Evolutionary conservation across 139 green algal genomes (phyloP).

Genomic region (Chlamydomonas schloesseri): DNA sequence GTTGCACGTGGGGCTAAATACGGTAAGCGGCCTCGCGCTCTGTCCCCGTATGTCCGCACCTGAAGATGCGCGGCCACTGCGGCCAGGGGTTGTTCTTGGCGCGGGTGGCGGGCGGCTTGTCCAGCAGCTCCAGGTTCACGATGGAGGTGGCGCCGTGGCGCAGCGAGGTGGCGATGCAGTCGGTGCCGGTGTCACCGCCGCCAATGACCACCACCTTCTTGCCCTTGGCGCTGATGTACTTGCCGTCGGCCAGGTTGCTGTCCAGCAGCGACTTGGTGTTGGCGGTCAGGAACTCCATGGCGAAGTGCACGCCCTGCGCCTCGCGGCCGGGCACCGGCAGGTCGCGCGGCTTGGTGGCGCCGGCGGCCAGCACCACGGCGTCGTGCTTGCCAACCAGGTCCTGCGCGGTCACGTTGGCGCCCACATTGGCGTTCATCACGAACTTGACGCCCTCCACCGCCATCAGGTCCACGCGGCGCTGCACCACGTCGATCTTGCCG

Average conservation of each 20-base stretch:
- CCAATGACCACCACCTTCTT: slow-evolving; percentile 98
- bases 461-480: slow-evolving; percentile 97
- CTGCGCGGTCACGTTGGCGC: slow-evolving; percentile 70
- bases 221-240: slow-evolving; percentile 87
- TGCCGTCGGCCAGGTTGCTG: slow-evolving; percentile 77
- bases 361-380: slow-evolving; percentile 90
- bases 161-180: slow-evolving; percentile 97
- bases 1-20: too few species aligned
- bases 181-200: slow-evolving; percentile 96
- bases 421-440: slow-evolving; percentile 84
- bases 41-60: too few species aligned
- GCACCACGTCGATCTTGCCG: slow-evolving; percentile 92
- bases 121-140: slow-evolving; percentile 96
- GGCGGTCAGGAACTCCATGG: slow-evolving; percentile 96
- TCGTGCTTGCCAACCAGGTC: slow-evolving; percentile 75
- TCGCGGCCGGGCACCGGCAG: slow-evolving; percentile 87
- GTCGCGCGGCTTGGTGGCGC: slow-evolving; percentile 93
- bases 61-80: slow-evolving; percentile 94
- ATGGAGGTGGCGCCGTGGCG: slow-evolving; percentile 78
- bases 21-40: too few species aligned
- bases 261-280: slow-evolving; percentile 97
- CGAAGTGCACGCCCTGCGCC: slow-evolving; percentile 91
- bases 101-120: slow-evolving; percentile 82
- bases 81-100: slow-evolving; percentile 92
- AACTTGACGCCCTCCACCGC: slow-evolving; percentile 90